Conservation (phyloP, 1,139 yeast species). For the Blastobotrys capitulatus region DNA sequence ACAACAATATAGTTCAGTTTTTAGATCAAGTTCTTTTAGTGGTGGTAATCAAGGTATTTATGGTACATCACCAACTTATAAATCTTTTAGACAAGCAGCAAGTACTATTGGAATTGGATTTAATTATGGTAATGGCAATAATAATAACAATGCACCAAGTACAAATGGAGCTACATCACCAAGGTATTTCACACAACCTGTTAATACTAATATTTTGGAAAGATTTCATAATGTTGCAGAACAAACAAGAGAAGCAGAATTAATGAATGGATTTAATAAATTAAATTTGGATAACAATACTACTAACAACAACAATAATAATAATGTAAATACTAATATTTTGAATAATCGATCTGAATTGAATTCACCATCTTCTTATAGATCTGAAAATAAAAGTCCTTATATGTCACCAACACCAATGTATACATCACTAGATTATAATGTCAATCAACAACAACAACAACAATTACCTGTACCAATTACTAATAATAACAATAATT, state of each 20-base stretch:
- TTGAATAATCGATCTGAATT: constrained; percentile 6
- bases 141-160: constrained; percentile 4
- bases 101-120: neutral
- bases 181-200: constrained; percentile 5
- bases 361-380: constrained; percentile 10
- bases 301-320: too few relatives aligned
- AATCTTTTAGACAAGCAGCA: constrained; percentile 9
- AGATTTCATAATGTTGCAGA: constrained; percentile 74
- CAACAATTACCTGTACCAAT: neutral
- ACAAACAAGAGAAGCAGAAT: constrained; percentile 70
- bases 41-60: constrained; percentile 3
- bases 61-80: constrained; percentile 9
- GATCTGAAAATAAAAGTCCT: constrained; percentile 13
- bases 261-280: constrained; percentile 42
- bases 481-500: constrained; percentile 15
- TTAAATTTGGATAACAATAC: constrained; percentile 9
- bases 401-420: constrained; percentile 22
- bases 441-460: neutral
- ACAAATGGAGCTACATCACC: constrained; percentile 6
- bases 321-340: neutral
- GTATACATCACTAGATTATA: constrained; percentile 12
- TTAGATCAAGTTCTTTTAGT: constrained; percentile 11
- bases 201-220: constrained; percentile 18
- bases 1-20: neutral
- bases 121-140: neutral